These are phyloP conservation scores for Magnusiomyces magnusii DNA, from an alignment of 1,139 yeast genomes.

Conservation along the genomic window DNA sequence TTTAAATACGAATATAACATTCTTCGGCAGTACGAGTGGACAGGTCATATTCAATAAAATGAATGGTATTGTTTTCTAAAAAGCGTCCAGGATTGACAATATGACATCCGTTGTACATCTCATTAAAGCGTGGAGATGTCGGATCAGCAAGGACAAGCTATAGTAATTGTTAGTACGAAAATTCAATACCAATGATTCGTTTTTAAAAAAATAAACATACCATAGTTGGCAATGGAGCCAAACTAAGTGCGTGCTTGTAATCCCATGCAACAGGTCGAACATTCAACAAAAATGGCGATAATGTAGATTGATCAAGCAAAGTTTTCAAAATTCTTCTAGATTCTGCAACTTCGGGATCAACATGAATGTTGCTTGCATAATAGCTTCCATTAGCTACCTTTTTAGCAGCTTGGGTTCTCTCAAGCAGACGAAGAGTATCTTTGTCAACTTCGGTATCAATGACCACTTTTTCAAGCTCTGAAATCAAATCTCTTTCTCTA, in stretches of 20 bases:
- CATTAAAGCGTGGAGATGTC: constrained; percentile 61
- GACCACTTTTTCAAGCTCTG: constrained; percentile 16
- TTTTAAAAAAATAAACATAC: background rate
- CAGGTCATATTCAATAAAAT: constrained; percentile 68
- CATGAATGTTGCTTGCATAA: constrained; percentile 12
- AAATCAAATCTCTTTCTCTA: constrained; percentile 14
- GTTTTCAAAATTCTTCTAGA: constrained; percentile 75
- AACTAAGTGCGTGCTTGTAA: constrained; percentile 57
- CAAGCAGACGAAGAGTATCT: constrained; percentile 11
- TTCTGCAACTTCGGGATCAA: constrained; percentile 43
- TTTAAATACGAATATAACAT: background rate
- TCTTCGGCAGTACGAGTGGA: constrained; percentile 36
- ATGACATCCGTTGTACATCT: constrained; percentile 75
- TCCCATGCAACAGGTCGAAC: constrained; percentile 62
- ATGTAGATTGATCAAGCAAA: constrained; percentile 73
- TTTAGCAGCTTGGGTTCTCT: constrained; percentile 16
- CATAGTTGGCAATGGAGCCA: constrained; percentile 65
- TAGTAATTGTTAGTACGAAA: background rate
- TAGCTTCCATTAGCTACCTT: constrained; percentile 15
- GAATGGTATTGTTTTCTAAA: constrained; percentile 41
- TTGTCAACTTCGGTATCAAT: constrained; percentile 10
- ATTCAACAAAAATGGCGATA: constrained; percentile 66
- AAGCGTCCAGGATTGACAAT: constrained; percentile 66
- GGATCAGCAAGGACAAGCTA: constrained; percentile 52
- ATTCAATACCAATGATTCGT: background rate